These are phyloP conservation scores for Raphanus sativus DNA, from an alignment of 345 rosid species.

Conservation along the genomic window DNA sequence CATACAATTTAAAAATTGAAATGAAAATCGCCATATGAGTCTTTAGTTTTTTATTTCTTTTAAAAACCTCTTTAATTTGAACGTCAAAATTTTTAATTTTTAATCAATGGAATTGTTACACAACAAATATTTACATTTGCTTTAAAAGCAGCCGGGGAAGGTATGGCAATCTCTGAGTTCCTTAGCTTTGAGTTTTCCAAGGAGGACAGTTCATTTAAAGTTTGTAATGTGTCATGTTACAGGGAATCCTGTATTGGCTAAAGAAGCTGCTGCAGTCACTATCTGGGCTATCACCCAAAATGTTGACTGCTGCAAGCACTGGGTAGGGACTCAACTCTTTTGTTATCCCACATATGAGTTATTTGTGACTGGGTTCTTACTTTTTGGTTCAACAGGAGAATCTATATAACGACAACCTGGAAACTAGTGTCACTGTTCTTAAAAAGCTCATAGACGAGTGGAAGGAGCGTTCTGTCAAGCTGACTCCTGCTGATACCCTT, in stretches of 20 bases:
- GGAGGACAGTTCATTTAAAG: neutral
- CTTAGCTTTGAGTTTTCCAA: neutral
- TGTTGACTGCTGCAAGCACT: constrained; percentile 66
- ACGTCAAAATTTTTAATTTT: too few relatives aligned
- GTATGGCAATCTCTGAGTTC: constrained; percentile 31
- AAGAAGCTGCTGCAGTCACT: constrained; percentile 59
- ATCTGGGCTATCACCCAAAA: constrained; percentile 63
- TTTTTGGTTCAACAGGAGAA: constrained; percentile 50
- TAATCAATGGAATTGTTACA: too few relatives aligned
- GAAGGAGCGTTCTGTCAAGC: constrained; percentile 51
- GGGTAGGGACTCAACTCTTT: constrained; percentile 49
- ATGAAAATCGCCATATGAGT: too few relatives aligned
- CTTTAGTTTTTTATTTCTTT: too few relatives aligned
- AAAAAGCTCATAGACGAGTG: constrained; percentile 54
- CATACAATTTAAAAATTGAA: too few relatives aligned
- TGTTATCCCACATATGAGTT: constrained; percentile 3
- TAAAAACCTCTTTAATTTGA: too few relatives aligned
- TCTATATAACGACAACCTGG: constrained; percentile 56
- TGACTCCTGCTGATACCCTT: constrained; percentile 46
- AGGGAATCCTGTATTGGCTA: constrained; percentile 57
- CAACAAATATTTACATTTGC: constrained; percentile 55
- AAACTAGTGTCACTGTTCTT: constrained; percentile 54
- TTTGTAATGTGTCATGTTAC: neutral
- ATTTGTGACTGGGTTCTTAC: neutral
- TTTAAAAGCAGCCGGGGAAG: constrained; percentile 60